phyloP scores from a whole-genome alignment of 164 flowering plant genomes.

The Chimonanthus praecox region DNA sequence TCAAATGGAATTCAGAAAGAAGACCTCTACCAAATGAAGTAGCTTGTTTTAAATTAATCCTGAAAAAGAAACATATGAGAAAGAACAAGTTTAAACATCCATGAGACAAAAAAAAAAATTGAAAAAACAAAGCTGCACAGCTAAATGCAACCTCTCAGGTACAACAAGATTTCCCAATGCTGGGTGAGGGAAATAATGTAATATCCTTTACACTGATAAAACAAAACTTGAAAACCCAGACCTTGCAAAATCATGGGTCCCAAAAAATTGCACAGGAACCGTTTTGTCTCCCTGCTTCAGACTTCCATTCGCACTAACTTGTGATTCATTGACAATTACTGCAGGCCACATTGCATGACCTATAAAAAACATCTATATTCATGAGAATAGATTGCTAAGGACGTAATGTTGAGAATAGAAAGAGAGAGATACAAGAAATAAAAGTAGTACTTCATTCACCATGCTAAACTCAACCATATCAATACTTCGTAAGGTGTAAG shows the following conservation, averaged over 20 bases:
- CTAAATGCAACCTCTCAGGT: background rate
- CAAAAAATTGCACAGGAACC: conserved; percentile 91
- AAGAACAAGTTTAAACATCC: conserved; percentile 1
- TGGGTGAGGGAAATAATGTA: background rate
- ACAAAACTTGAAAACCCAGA: conserved; percentile 6
- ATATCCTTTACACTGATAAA: too few relatives aligned
- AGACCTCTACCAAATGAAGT: conserved; percentile 83
- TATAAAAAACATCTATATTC: conserved; percentile 20
- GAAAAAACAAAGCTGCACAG: background rate
- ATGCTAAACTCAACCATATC: background rate
- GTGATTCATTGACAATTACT: conserved; percentile 64
- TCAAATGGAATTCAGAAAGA: conserved; percentile 59
- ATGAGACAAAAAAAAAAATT: background rate
- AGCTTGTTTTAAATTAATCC: conserved; percentile 66
- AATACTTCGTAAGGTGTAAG: background rate
- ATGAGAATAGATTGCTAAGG: background rate
- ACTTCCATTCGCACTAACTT: conserved; percentile 34
- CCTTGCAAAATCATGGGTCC: conserved; percentile 99
- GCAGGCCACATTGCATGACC: conserved; percentile 99
- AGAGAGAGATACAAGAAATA: background rate
- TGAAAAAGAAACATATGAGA: conserved; percentile 24
- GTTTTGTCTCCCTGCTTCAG: conserved; percentile 52
- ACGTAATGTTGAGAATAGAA: background rate
- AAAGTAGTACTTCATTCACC: background rate
- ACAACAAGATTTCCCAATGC: background rate